Percentiles rank a stretch among this genome's conserved stretches.
These are phyloP conservation scores for Houttuynia cordata DNA, from an alignment of 164 flowering plant genomes.

Conservation along the genomic window DNA sequence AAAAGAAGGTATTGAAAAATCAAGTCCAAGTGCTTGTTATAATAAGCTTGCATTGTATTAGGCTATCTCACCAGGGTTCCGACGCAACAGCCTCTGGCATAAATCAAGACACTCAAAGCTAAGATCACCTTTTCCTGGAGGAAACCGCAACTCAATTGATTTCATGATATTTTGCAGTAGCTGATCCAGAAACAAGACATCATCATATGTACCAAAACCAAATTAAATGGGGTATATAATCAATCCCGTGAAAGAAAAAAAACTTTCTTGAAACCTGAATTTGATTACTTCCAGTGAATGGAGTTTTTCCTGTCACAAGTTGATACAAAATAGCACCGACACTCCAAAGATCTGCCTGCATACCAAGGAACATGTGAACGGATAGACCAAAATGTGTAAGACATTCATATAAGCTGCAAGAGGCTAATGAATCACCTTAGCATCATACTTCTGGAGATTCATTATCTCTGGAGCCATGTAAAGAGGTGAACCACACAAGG, in stretches of 20 bases:
- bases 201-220: neutral
- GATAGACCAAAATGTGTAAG: conserved; percentile 2
- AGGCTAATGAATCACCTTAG: conserved; percentile 51
- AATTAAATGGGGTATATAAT: neutral
- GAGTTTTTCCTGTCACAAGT: conserved; percentile 87
- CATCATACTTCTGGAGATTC: conserved; percentile 97
- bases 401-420: neutral
- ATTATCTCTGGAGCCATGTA: conserved; percentile 99
- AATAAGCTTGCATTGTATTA: neutral
- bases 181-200: conserved; percentile 26
- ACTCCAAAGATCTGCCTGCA: conserved; percentile 99
- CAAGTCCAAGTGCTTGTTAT: neutral
- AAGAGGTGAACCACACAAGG: conserved; percentile 97
- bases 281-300: conserved; percentile 87
- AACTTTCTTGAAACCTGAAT: conserved; percentile 45
- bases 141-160: conserved; percentile 71
- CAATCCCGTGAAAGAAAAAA: neutral
- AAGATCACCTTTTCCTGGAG: conserved; percentile 45
- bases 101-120: conserved; percentile 76
- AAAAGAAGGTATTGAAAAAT: too few species aligned
- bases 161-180: conserved; percentile 85
- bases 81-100: conserved; percentile 82
- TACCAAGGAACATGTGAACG: conserved; percentile 14
- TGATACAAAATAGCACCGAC: conserved; percentile 94
- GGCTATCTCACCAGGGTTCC: conserved; percentile 64